A percentile compares a stretch with the other conserved stretches of the same genome.
Evolutionary conservation across 2,329 filamentous ascomycete species (phyloP).

Genomic region (Trichoderma atrobrunneum): DNA sequence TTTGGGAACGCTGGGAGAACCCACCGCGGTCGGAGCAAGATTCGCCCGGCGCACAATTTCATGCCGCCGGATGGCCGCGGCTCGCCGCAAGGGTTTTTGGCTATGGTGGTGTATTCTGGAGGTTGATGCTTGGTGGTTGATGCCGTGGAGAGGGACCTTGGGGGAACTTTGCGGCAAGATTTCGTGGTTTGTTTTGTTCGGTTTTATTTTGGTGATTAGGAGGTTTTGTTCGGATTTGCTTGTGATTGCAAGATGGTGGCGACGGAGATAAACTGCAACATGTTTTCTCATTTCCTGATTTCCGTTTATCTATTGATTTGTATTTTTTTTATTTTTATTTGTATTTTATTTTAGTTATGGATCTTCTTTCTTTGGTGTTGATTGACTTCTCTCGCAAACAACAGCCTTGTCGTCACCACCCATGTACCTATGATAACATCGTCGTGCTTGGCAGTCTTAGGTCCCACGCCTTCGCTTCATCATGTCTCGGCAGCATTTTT

Average conservation of each 20-base stretch:
- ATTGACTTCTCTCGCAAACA: neutral
- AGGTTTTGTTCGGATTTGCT: neutral
- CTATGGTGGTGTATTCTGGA: neutral
- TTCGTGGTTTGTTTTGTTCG: neutral
- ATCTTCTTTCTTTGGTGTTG: neutral
- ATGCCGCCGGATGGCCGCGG: constrained; percentile 9
- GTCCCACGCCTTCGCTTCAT: neutral
- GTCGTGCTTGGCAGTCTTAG: neutral
- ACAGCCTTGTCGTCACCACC: neutral
- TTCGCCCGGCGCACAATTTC: constrained; percentile 17
- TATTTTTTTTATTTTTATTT: neutral
- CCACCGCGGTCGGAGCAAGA: constrained; percentile 8
- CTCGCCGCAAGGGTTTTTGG: neutral
- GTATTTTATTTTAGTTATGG: neutral
- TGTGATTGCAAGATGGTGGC: neutral
- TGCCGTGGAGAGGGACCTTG: neutral
- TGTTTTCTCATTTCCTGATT: neutral
- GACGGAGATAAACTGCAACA: neutral
- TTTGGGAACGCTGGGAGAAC: neutral
- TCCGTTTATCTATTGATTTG: neutral
- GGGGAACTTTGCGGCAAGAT: neutral
- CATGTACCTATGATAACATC: neutral
- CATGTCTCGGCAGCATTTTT: neutral
- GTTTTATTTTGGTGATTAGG: neutral
- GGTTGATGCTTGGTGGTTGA: neutral